Evolutionary conservation across 2,329 filamentous ascomycete species (phyloP), one percentile per base, ranked within the genome.

Genomic region (Epichloe hybrida): DNA sequence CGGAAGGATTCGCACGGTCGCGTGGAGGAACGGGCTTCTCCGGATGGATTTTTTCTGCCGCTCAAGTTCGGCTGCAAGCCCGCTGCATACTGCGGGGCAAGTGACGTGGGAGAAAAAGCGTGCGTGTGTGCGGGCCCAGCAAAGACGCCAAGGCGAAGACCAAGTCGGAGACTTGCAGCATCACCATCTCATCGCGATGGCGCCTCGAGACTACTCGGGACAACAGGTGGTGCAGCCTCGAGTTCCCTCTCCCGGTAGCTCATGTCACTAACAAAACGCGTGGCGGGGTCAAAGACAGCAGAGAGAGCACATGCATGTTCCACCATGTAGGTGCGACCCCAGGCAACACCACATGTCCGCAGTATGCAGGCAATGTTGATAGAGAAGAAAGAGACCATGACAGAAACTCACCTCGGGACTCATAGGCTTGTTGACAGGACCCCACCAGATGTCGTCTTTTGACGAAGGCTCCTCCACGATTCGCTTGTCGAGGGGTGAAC

Each of bases 341-440:
- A 9, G n/a, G 40, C 36, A n/a, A 17, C 23, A 39, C 42, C 27
- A 43, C 41, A 44, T 46, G 36, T 20, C 49, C 42, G 49, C 36
- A 23, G 13, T 23, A 46, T 50, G 43, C 43, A 41, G 31, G 42
- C 23, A n/a, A 44, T 15, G 7, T 9, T 23, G 49, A 54, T 40
- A 50, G 46, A 46, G 8, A 27, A 27, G 5, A 42, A 27, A 1
- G 34, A 34, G 51, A 52, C 43, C 31, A 53, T 40, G 20, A 20
- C 12, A 39, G 11, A 38, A 41, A 58, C 59, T 82, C 84, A 97
- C 93, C 70, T 97, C 90, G 62, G 89, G 81, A 60, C 81, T 84
- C 93, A 98, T 98, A 66, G 91, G 87, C 81, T 97, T 97, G 80
- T 98, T 98, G 61, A 98, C 93, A 51, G 93, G 91, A 64, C 93